Evolutionary conservation across 371 early-diverging fungal species (phyloP).

Genomic region (Chytridium lagenaria): DNA sequence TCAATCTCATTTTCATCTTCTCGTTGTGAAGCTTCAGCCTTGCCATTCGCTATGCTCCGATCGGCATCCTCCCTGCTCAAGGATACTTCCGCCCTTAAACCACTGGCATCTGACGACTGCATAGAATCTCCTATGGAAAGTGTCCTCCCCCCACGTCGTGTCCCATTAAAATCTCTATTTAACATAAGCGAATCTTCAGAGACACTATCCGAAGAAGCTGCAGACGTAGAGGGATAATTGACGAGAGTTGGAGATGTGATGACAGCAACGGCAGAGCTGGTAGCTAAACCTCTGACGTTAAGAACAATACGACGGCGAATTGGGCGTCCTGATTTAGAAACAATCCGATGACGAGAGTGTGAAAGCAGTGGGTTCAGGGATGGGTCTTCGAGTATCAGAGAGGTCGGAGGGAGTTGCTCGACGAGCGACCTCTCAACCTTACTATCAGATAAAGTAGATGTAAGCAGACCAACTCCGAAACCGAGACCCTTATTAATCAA

Average conservation of each 20-base stretch:
- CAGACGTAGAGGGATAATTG: background rate
- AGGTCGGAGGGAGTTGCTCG: no score
- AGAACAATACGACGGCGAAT: constrained; percentile 3
- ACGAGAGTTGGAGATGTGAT: background rate
- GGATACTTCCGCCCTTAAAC: background rate
- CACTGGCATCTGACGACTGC: background rate
- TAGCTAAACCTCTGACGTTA: background rate
- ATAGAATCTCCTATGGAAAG: background rate
- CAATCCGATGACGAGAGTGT: background rate
- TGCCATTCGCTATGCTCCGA: no score
- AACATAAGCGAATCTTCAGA: no score
- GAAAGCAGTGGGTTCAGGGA: background rate
- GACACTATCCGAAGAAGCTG: no score
- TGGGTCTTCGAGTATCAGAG: background rate
- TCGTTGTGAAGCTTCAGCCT: no score
- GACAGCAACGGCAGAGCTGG: background rate
- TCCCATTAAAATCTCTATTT: no score
- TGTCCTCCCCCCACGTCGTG: no score
- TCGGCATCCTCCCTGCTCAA: background rate
- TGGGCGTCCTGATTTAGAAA: background rate
- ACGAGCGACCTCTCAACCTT: no score
- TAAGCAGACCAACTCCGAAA: no score
- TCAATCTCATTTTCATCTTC: background rate
- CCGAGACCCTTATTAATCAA: no score
- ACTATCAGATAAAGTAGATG: no score